Base-by-base conservation (phyloP, 139 green algal genomes). In the Chlamydomonas asymmetrica region DNA sequence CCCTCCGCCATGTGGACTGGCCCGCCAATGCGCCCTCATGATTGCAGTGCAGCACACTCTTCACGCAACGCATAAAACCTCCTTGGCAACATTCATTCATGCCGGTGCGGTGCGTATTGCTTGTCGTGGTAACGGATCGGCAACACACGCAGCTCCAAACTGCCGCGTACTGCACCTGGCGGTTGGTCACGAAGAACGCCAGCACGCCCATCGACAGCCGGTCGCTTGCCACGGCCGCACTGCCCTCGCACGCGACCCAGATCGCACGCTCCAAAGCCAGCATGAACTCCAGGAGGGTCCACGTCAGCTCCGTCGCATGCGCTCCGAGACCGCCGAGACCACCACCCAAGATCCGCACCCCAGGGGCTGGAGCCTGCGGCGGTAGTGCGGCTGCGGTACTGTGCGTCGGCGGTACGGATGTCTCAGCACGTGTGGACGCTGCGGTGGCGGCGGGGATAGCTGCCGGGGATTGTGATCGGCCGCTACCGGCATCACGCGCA, bases 121-220 rank as follows among this genome's bases (percentile, higher is more conserved):
- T n/a, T n/a, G n/a, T n/a, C n/a, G n/a, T n/a, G n/a, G n/a, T n/a
- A n/a, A n/a, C n/a, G n/a, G n/a, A n/a, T n/a, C n/a, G n/a, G n/a
- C n/a, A n/a, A n/a, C n/a, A n/a, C 18, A 34, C 22, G 52, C 7
- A 7, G 52, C 52, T 27, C 31, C 25, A n/a, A n/a, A 61, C 1
- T 20, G 13, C 41, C 40, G 50, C 50, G 3, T 13, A 6, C 68
- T n/a, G 8, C 68, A 88, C 85, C 83, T 86, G 87, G 5, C 75
- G 60, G 60, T 92, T 92, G 5, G 78, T 74, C 2, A 73, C 82
- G 32, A 89, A 89, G 71, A 90, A 92, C 2, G 78, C 63, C 48
- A 87, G 61, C 9, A 78, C 76, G 10, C 63, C 54, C 39, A 73
- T 56, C 5, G 64, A 64, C 40, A 78, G 45, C 13, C n/a, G 66